Conservation (phyloP, 805 yeast species). For the Candida lessepsii region DNA sequence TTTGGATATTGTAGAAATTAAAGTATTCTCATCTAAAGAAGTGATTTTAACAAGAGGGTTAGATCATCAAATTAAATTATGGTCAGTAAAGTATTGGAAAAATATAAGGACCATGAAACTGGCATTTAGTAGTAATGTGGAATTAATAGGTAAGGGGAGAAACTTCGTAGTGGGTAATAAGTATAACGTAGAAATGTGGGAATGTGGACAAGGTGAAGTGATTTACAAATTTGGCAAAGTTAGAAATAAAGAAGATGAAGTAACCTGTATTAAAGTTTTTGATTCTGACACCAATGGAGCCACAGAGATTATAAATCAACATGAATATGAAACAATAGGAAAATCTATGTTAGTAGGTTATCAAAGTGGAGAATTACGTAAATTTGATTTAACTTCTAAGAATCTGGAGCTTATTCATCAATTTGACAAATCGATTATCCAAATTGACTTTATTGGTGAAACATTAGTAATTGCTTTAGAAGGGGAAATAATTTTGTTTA, state of each 20-base stretch:
- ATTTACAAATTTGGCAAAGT: conserved; percentile 36
- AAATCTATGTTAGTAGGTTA: conserved; percentile 45
- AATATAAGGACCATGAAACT: conserved; percentile 48
- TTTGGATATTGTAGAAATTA: conserved; percentile 41
- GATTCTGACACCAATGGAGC: background rate
- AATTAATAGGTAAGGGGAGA: conserved; percentile 62
- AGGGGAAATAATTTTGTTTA: conserved; percentile 3
- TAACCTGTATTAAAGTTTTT: conserved; percentile 14
- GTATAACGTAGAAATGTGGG: conserved; percentile 65
- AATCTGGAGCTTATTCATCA: conserved; percentile 6
- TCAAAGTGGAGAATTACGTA: conserved; percentile 33
- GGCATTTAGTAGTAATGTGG: conserved; percentile 44
- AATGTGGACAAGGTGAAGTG: conserved; percentile 55
- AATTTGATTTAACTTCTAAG: conserved; percentile 20
- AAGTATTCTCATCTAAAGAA: conserved; percentile 62
- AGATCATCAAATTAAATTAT: conserved; percentile 60
- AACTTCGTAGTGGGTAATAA: conserved; percentile 52
- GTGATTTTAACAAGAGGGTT: conserved; percentile 59
- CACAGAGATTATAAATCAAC: background rate
- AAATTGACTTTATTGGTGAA: conserved; percentile 13
- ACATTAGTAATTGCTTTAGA: conserved; percentile 22
- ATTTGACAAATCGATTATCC: conserved; percentile 15
- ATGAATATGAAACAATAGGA: conserved; percentile 50
- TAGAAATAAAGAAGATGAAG: conserved; percentile 19
- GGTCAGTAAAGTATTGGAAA: conserved; percentile 51